A percentile compares a stretch with the other conserved stretches of the same genome.
Evolutionary conservation across 139 green algal species (phyloP).

Genomic region (Tetradesmus lagerheimii): DNA sequence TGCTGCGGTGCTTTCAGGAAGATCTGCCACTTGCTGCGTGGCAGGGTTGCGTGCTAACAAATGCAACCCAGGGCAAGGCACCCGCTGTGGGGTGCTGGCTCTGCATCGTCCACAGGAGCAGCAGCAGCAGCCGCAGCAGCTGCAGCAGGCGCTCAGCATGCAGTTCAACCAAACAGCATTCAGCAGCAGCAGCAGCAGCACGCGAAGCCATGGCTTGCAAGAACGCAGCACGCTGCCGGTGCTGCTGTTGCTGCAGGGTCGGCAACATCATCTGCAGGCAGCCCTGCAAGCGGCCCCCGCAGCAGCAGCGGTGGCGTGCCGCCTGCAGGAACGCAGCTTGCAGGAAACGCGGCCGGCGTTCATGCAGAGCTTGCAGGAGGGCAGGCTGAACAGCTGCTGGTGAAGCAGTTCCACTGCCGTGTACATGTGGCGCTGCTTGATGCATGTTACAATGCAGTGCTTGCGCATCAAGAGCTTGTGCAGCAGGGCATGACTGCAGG

Average conservation of each 20-base stretch:
- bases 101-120: background rate
- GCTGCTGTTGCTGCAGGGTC: background rate
- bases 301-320: background rate
- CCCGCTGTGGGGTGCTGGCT: background rate
- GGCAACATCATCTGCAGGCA: conserved; percentile 21
- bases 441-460: background rate
- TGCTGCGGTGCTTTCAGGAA: background rate
- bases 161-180: background rate
- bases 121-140: background rate
- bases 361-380: too few species aligned
- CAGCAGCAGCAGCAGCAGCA: background rate
- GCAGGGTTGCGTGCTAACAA: background rate
- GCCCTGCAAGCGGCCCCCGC: background rate
- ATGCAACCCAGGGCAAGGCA: background rate
- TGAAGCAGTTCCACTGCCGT: conserved; percentile 15
- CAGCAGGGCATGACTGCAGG: background rate
- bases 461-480: conserved; percentile 16
- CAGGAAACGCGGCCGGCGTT: background rate
- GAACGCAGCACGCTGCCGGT: background rate
- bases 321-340: background rate
- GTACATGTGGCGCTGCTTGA: conserved; percentile 15
- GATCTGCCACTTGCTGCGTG: background rate
- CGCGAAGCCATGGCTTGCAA: background rate
- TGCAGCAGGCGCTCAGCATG: background rate
- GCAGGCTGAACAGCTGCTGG: background rate